Percentiles rank a stretch among this genome's conserved stretches.
Evolutionary conservation across 768 basidiomycete species (phyloP).

Genomic region (Sporobolomyces phaffii): DNA sequence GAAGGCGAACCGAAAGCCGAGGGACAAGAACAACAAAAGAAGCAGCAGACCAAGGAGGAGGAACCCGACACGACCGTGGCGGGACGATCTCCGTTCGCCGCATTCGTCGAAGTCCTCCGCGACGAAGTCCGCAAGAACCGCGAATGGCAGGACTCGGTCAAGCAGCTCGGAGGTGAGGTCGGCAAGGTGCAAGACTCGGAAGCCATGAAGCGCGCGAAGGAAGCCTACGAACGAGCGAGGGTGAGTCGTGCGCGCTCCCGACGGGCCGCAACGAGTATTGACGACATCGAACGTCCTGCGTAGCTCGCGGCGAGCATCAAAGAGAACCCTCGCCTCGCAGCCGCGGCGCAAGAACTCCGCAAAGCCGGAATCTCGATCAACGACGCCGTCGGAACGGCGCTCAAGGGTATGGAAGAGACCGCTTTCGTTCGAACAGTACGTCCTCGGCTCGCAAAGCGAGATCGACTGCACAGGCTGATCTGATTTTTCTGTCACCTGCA

Average conservation of each 20-base stretch:
- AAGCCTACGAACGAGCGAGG: slow-evolving; percentile 87
- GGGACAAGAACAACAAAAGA: slow-evolving; percentile 9
- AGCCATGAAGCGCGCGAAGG: slow-evolving; percentile 83
- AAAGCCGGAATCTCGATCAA: slow-evolving; percentile 84
- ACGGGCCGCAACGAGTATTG: not conserved
- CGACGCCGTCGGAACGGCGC: slow-evolving; percentile 86
- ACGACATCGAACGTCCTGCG: not conserved
- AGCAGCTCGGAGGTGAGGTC: slow-evolving; percentile 94
- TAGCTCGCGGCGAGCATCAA: slow-evolving; percentile 89
- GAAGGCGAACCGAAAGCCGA: slow-evolving; percentile 5
- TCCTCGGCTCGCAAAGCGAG: too few species aligned
- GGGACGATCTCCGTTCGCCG: slow-evolving; percentile 73
- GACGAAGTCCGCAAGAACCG: slow-evolving; percentile 90
- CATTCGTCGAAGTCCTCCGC: slow-evolving; percentile 86
- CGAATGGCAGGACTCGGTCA: slow-evolving; percentile 92
- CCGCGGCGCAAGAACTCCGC: slow-evolving; percentile 86
- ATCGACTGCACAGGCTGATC: too few species aligned
- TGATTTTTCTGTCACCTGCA: slow-evolving; percentile 48
- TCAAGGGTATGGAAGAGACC: slow-evolving; percentile 90
- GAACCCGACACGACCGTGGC: slow-evolving; percentile 35
- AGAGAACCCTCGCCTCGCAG: slow-evolving; percentile 84
- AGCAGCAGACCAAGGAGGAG: slow-evolving; percentile 24
- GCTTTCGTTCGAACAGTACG: slow-evolving; percentile 63
- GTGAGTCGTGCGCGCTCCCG: slow-evolving; percentile 50
- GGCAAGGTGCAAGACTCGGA: slow-evolving; percentile 96